These are phyloP conservation scores for Lipomyces anomalus DNA, from an alignment of 805 yeast genomes.

Conservation along the genomic window DNA sequence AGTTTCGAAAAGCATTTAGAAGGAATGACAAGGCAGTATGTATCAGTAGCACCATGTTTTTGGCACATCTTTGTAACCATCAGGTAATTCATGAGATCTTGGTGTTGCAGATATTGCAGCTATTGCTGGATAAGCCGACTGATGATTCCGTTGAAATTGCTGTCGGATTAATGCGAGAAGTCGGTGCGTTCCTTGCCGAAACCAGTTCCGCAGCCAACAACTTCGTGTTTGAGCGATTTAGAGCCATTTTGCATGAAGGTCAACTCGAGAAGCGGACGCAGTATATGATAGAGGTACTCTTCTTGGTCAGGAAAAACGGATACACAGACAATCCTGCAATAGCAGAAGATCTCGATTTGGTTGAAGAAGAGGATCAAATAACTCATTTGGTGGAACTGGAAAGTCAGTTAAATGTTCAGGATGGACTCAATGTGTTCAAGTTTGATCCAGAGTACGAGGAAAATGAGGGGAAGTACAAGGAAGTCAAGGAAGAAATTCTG, in stretches of 20 bases:
- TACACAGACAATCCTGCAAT: slow-evolving; percentile 40
- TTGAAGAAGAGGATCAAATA: slow-evolving; percentile 56
- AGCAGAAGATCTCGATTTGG: slow-evolving; percentile 47
- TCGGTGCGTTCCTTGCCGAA: slow-evolving; percentile 49
- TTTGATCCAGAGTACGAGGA: slow-evolving; percentile 48
- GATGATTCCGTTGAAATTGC: slow-evolving; percentile 54
- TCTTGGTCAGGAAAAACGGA: slow-evolving; percentile 45
- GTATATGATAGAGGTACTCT: slow-evolving; percentile 45
- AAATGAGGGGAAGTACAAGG: slow-evolving; percentile 46
- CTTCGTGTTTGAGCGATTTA: slow-evolving; percentile 52
- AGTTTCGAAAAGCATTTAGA: slow-evolving; percentile 51
- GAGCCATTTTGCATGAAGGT: slow-evolving; percentile 56
- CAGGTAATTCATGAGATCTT: slow-evolving; percentile 53
- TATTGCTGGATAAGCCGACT: slow-evolving; percentile 45
- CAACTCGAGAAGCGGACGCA: slow-evolving; percentile 41
- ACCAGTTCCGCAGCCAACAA: slow-evolving; percentile 43
- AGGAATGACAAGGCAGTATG: slow-evolving; percentile 43
- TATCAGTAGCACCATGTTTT: slow-evolving; percentile 42
- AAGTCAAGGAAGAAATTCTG: slow-evolving; percentile 42
- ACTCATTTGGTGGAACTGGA: slow-evolving; percentile 53
- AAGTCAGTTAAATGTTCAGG: slow-evolving; percentile 44
- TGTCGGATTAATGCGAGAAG: slow-evolving; percentile 43
- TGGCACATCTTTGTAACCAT: slow-evolving; percentile 60
- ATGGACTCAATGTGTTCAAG: slow-evolving; percentile 45
- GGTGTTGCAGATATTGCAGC: slow-evolving; percentile 46